phyloP scores from a whole-genome alignment of 805 yeast species.

The Suhomyces vadensis region DNA sequence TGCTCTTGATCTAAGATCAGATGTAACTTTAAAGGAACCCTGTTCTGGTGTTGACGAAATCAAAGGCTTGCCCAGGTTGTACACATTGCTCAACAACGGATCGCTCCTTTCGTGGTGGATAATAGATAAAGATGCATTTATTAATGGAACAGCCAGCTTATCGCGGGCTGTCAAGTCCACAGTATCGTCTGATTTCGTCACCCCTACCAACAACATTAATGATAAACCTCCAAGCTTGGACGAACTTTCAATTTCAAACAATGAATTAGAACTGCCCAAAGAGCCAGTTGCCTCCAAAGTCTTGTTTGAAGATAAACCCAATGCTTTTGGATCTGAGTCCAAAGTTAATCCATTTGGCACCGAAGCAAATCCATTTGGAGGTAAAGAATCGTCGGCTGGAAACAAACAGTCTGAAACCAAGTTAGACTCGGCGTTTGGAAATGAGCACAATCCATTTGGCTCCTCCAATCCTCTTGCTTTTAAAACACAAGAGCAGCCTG shows the following conservation, averaged over 20 bases:
- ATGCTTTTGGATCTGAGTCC: too few relatives aligned
- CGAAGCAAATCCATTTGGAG: not conserved
- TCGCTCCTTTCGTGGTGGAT: constrained; percentile 63
- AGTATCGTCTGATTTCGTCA: not conserved
- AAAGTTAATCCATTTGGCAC: too few relatives aligned
- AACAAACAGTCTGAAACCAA: too few relatives aligned
- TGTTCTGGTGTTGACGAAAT: constrained; percentile 58
- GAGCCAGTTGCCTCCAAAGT: not conserved
- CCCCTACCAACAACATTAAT: not conserved
- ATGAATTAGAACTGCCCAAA: not conserved
- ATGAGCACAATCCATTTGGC: not conserved
- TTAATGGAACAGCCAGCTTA: constrained; percentile 21
- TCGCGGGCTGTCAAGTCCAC: not conserved
- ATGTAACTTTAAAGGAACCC: constrained; percentile 48
- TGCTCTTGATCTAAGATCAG: constrained; percentile 55
- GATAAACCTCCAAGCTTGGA: not conserved
- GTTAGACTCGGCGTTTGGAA: not conserved
- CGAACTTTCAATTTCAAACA: not conserved
- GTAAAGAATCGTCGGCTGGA: too few relatives aligned
- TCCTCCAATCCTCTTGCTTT: not conserved
- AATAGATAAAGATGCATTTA: constrained; percentile 55
- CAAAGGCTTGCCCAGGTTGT: constrained; percentile 63
- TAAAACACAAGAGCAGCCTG: not conserved
- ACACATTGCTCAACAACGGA: constrained; percentile 65
- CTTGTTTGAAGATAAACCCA: not conserved